Evolutionary conservation across 768 basidiomycete genomes (phyloP).

Genomic region (Grammothele lineata): DNA sequence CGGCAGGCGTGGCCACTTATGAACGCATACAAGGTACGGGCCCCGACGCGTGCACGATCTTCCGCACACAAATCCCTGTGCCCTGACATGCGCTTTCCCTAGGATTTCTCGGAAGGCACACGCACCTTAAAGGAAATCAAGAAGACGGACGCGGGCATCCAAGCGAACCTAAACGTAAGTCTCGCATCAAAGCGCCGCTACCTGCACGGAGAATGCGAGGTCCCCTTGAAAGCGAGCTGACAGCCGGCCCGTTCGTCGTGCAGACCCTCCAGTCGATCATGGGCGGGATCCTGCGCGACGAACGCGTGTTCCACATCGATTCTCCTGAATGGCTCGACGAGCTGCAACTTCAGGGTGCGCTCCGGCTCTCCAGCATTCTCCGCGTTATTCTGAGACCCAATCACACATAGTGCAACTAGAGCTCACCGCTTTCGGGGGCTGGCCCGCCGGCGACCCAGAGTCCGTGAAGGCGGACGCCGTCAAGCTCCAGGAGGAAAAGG

Average conservation of each 20-base stretch:
- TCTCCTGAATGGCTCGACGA: constrained; percentile 29
- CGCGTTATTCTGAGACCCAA: not conserved
- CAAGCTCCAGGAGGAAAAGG: constrained; percentile 18
- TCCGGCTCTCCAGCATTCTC: not conserved
- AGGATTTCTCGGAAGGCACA: constrained; percentile 19
- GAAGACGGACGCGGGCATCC: constrained; percentile 4
- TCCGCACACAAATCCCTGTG: too few relatives aligned
- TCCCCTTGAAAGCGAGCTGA: not conserved
- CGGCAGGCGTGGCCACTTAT: constrained; percentile 25
- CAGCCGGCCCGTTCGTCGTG: not conserved
- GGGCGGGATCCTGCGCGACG: constrained; percentile 37
- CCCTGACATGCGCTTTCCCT: too few relatives aligned
- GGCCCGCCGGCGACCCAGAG: constrained; percentile 31
- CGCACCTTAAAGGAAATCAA: constrained; percentile 13
- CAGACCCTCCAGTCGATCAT: constrained; percentile 30
- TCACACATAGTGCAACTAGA: constrained; percentile 30
- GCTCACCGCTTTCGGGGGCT: constrained; percentile 24
- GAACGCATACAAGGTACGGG: constrained; percentile 11
- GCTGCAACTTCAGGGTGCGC: constrained; percentile 35
- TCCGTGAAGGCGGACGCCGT: constrained; percentile 30
- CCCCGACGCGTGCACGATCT: too few relatives aligned
- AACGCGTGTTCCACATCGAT: constrained; percentile 35
- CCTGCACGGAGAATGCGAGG: not conserved
- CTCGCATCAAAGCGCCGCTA: too few relatives aligned
- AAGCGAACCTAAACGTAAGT: constrained; percentile 10